These are phyloP conservation scores for Diversispora eburnea DNA, from an alignment of 192 early-diverging fungal species.

Conservation along the genomic window DNA sequence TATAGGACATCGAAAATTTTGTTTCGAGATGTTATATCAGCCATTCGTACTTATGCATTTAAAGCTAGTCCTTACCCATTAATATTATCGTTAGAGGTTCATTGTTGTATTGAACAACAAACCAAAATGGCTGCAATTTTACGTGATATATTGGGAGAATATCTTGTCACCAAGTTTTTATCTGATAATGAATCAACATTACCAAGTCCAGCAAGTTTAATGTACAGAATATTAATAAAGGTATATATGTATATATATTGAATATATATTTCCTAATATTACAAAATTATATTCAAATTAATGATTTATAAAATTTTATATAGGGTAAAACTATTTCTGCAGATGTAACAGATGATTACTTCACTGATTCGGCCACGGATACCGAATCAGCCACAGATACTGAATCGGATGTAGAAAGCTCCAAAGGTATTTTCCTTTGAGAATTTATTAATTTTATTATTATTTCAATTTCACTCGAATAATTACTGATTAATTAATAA, in stretches of 20 bases:
- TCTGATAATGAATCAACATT: constrained; percentile 39
- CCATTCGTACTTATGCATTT: constrained; percentile 84
- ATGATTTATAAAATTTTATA: not conserved
- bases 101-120: constrained; percentile 75
- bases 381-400: constrained; percentile 40
- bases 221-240: constrained; percentile 73
- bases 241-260: no score
- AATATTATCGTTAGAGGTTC: constrained; percentile 80
- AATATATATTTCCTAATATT: not conserved
- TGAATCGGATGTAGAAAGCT: constrained; percentile 40
- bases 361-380: constrained; percentile 22
- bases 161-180: constrained; percentile 52
- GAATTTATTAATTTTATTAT: no score
- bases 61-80: constrained; percentile 76
- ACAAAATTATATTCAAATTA: not conserved
- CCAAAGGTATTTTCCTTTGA: constrained; percentile 14
- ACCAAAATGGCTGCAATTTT: constrained; percentile 70
- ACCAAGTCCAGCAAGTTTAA: constrained; percentile 71
- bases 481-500: no score
- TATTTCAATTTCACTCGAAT: no score
- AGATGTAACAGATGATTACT: not conserved
- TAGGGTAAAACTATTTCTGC: constrained; percentile 25
- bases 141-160: constrained; percentile 61
- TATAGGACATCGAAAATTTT: constrained; percentile 69
- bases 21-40: constrained; percentile 80